Conservation (phyloP, 1,284 basidiomycete genomes). For the Cutaneotrichosporon sp. region DNA sequence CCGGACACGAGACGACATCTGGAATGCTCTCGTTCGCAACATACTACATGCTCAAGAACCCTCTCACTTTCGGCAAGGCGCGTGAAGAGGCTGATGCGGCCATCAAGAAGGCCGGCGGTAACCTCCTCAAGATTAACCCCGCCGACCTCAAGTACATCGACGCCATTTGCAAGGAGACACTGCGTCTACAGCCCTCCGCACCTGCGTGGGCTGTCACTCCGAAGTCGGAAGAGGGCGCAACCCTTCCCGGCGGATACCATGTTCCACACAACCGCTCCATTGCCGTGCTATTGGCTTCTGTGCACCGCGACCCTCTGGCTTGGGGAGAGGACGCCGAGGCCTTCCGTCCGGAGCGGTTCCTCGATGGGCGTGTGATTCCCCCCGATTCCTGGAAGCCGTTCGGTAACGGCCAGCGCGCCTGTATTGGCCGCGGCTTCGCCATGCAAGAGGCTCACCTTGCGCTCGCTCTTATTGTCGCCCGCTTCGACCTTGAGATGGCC, state of each 20-base stretch:
- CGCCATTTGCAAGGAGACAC: slow-evolving; percentile 54
- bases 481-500: slow-evolving; percentile 52
- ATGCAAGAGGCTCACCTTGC: slow-evolving; percentile 54
- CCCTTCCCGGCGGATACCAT: slow-evolving; percentile 38
- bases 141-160: slow-evolving; percentile 54
- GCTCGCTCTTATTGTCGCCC: slow-evolving; percentile 50
- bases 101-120: slow-evolving; percentile 19
- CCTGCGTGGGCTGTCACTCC: slow-evolving; percentile 22
- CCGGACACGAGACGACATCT: slow-evolving; percentile 56
- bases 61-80: slow-evolving; percentile 52
- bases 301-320: slow-evolving; percentile 52
- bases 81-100: slow-evolving; percentile 57
- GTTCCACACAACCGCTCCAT: slow-evolving; percentile 47
- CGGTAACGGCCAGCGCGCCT: slow-evolving; percentile 36
- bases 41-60: slow-evolving; percentile 54
- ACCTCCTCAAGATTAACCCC: slow-evolving; percentile 15
- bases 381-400: slow-evolving; percentile 44
- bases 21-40: slow-evolving; percentile 29
- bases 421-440: slow-evolving; percentile 51
- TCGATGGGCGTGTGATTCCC: slow-evolving; percentile 50
- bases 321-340: slow-evolving; percentile 54
- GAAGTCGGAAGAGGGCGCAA: slow-evolving; percentile 8
- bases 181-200: slow-evolving; percentile 53
- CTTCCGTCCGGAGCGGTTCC: slow-evolving; percentile 51
- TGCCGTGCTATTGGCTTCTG: slow-evolving; percentile 39